Evolutionary conservation across 306 rosid species (phyloP), one percentile per base, ranked within the genome.

Genomic region (Vigna angularis): DNA sequence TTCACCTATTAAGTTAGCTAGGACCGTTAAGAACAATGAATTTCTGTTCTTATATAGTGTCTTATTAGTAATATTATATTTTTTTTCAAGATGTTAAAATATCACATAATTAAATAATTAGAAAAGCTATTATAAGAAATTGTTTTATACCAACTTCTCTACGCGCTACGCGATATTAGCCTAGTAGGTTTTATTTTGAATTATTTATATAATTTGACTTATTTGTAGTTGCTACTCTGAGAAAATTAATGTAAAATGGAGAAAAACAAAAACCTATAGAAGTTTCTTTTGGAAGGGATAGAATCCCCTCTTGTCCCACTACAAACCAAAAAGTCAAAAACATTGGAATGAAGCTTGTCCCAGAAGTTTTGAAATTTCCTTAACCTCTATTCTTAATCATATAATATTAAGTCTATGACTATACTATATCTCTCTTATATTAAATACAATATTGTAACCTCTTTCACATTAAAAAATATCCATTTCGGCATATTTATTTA

Each of bases 251-350:
- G 76, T 18, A 30, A 56, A 38, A 5, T 7, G 58, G 82, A 1
- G 42, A 17, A 55, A 13, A 4, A 14, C 26, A 30, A 64, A 30
- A 7, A 9, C 8, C 14, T 20, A 24, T 59, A 44, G 12, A 40
- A 16, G 56, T 57, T 63, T 73, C 30, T 22, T 55, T 28, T 7
- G 44, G 67, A 22, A 20, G 66, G 42, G 66, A 59, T 14, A 32
- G 42, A 62, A 30, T 62, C 3, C 67, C 44, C 7, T 22, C 11
- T 22, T 40, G 44, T 40, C 38, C 7, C 62, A 34, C 64, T 12
- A 62, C n/a, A 62, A 75, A 20, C 55, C 16, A 50, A 57, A 76
- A 76, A 52, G 66, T 52, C 57, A 66, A 16, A 32, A 34, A 38
- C 70, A 34, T 30, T 44, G 14, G 79, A 40, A 49, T 18, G 40